Evolutionary conservation across 2,329 filamentous ascomycete species (phyloP).

Genomic region (Alternaria conjuncta): DNA sequence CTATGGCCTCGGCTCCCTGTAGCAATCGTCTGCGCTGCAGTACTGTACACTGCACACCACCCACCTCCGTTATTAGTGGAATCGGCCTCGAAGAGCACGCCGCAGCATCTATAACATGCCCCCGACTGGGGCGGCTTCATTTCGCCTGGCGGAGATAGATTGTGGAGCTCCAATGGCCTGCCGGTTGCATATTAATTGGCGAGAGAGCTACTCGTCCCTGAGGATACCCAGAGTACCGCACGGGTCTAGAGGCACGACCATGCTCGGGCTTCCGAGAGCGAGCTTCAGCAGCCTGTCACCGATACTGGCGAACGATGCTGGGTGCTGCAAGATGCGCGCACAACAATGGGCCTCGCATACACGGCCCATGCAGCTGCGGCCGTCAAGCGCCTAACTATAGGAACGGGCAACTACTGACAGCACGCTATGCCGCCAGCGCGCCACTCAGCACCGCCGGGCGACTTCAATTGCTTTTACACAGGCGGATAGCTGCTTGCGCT

Average conservation of each 20-base stretch:
- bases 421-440: constrained; percentile 20
- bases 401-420: constrained; percentile 26
- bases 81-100: constrained; percentile 1
- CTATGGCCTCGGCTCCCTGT: constrained; percentile 18
- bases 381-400: constrained; percentile 32
- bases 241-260: constrained; percentile 8
- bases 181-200: constrained; percentile 25
- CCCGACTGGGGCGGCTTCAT: constrained; percentile 15
- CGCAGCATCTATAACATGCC: constrained; percentile 12
- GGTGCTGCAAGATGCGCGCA: constrained; percentile 28
- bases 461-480: background rate
- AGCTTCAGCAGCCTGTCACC: constrained; percentile 31
- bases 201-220: constrained; percentile 22
- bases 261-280: constrained; percentile 27
- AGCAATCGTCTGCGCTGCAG: background rate
- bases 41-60: background rate
- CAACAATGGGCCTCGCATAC: constrained; percentile 26
- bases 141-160: constrained; percentile 24
- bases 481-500: background rate
- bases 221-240: constrained; percentile 10
- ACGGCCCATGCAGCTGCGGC: constrained; percentile 20
- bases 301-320: constrained; percentile 21
- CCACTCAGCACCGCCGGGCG: constrained; percentile 1
- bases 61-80: background rate
- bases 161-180: constrained; percentile 21